These are phyloP conservation scores for Rhodotorula kratochvilovae DNA, from an alignment of 768 basidiomycete genomes.

Conservation along the genomic window DNA sequence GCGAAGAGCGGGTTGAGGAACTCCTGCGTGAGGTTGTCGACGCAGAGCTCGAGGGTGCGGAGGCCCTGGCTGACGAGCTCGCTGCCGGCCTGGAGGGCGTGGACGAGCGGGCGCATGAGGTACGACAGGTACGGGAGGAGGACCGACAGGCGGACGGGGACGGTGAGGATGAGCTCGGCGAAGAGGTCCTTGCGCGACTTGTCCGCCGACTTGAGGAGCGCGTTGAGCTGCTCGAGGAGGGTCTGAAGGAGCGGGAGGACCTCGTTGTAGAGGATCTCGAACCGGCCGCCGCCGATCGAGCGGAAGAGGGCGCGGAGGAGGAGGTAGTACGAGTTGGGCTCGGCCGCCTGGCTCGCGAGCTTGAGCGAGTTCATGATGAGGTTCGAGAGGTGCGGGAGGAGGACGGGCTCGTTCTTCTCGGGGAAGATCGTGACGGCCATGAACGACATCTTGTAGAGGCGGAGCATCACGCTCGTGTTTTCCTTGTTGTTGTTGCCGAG, in stretches of 20 bases:
- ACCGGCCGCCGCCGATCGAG: conserved; percentile 84
- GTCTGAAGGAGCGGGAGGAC: conserved; percentile 93
- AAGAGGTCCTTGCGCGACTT: conserved; percentile 69
- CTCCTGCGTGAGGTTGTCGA: conserved; percentile 95
- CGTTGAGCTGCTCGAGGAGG: conserved; percentile 90
- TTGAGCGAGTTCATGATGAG: conserved; percentile 95
- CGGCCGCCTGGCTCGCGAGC: conserved; percentile 80
- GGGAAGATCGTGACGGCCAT: conserved; percentile 73
- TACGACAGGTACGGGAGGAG: conserved; percentile 90
- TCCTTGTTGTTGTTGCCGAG: conserved; percentile 66
- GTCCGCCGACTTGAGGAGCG: conserved; percentile 75
- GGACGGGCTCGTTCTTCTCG: conserved; percentile 73
- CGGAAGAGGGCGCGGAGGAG: conserved; percentile 87
- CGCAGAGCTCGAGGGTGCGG: conserved; percentile 94
- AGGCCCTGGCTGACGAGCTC: conserved; percentile 93
- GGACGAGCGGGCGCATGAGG: conserved; percentile 90
- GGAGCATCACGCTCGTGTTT: conserved; percentile 75
- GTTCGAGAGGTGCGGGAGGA: conserved; percentile 87
- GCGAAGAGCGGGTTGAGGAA: conserved; percentile 94
- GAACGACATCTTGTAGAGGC: conserved; percentile 94
- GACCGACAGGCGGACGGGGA: conserved; percentile 89
- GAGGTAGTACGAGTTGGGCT: conserved; percentile 87
- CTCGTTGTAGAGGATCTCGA: conserved; percentile 91
- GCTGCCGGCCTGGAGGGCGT: conserved; percentile 76
- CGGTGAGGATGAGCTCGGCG: conserved; percentile 93